Evolutionary conservation across 192 early-diverging fungal species (phyloP), one percentile per base, ranked within the genome.

Genomic region (Backusella tarrabulga): DNA sequence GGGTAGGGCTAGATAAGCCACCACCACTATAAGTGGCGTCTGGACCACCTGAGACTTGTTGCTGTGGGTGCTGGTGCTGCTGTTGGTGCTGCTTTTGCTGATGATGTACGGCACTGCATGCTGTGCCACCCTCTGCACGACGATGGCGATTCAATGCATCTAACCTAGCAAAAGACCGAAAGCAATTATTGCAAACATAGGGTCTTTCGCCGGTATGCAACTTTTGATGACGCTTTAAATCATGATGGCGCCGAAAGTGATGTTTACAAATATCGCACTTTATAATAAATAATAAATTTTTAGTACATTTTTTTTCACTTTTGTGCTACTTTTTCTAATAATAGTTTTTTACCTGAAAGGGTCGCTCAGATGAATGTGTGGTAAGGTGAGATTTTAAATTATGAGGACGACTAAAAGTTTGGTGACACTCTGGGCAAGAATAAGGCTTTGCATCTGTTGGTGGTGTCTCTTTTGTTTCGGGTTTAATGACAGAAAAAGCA

Each of bases 181-280:
- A 86, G 75, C 94, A 95, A 77, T 88, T 86, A 3, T 84, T 81
- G 77, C 94, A 95, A 6, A 86, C 88, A 80, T 91, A 90, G 0
- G 94, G 94, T 76, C 89, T 87, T 68, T 91, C 91, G 38, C 94
- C 94, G 2, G 92, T 89, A 75, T 95, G 94, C 26, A 93, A 81
- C 74, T 92, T 90, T 83, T 92, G 90, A 73, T 95, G 93, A 40
- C 97, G 90, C 81, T 95, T 97, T 56, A 96, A 87, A 83, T 98
- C 97, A 79, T 98, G 95, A 71, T 95, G 92, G 15, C 96, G 88
- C 15, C 81, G 72, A 56, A 82, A 82, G n/a, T 70, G 70, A 21
- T 78, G 77, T 36, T 75, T 52, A 50, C 81, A 82, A 41, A 72
- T 32, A 67, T 71, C 52, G 67, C 81, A 82, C 81, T 82, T 63